These are phyloP conservation scores for Phlebiopsis gigantea DNA, from an alignment of 768 basidiomycete genomes.

Conservation along the genomic window DNA sequence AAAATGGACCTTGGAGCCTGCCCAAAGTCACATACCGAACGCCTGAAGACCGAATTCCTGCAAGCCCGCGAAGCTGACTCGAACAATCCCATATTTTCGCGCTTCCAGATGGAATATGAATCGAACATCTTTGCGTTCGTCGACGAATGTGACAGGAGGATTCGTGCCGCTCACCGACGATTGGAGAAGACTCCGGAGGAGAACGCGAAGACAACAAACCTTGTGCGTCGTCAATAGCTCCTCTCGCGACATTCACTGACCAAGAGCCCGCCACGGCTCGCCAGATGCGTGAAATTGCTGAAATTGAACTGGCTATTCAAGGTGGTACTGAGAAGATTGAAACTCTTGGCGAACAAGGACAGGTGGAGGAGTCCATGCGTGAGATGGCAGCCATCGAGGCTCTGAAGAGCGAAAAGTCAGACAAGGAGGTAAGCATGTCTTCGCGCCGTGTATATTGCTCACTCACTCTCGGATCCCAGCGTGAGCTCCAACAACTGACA, in stretches of 20 bases:
- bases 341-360: conserved; percentile 93
- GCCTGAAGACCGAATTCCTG: conserved; percentile 86
- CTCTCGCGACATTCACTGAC: not conserved
- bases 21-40: conserved; percentile 93
- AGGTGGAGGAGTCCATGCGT: conserved; percentile 97
- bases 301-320: conserved; percentile 98
- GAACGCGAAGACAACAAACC: conserved; percentile 96
- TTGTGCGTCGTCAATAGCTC: conserved; percentile 68
- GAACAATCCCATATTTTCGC: conserved; percentile 72
- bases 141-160: conserved; percentile 96
- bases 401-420: conserved; percentile 89
- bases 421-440: conserved; percentile 73
- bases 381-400: conserved; percentile 98
- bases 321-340: conserved; percentile 99
- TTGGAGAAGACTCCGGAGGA: conserved; percentile 99
- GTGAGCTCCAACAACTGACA: conserved; percentile 91
- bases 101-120: conserved; percentile 95
- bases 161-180: conserved; percentile 87
- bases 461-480: conserved; percentile 40
- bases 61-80: conserved; percentile 74
- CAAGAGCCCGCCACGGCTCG: not conserved
- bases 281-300: conserved; percentile 98
- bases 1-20: conserved; percentile 99
- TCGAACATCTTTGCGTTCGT: conserved; percentile 93
- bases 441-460: not conserved